phyloP scores from a whole-genome alignment of 2,329 filamentous ascomycete genomes.

The Colletotrichum simmondsii region DNA sequence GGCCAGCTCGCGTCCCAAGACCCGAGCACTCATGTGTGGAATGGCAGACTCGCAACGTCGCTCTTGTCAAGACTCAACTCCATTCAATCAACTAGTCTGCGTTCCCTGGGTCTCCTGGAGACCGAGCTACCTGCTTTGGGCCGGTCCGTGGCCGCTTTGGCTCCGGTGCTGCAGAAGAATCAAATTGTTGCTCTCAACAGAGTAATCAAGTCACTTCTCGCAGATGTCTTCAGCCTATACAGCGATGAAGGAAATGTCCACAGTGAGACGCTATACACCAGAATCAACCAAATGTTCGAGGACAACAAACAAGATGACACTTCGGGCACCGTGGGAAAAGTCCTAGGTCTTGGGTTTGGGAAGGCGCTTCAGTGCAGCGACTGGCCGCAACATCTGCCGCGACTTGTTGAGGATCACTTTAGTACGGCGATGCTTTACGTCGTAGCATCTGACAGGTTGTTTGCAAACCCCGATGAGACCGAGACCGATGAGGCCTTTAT shows the following conservation, averaged over 20 bases:
- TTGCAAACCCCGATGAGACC: background rate
- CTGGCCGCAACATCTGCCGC: conserved; percentile 47
- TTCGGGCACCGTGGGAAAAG: background rate
- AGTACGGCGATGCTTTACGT: conserved; percentile 58
- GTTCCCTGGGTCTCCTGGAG: conserved; percentile 72
- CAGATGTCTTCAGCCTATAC: conserved; percentile 53
- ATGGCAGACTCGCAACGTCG: conserved; percentile 52
- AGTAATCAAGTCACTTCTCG: conserved; percentile 58
- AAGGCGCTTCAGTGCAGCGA: conserved; percentile 42
- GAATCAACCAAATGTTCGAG: background rate
- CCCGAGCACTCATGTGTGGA: conserved; percentile 43
- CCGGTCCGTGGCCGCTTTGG: conserved; percentile 62
- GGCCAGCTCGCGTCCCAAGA: conserved; percentile 29
- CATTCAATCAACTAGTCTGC: conserved; percentile 64
- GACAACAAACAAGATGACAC: background rate
- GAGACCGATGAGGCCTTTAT: background rate
- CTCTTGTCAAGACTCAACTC: conserved; percentile 66
- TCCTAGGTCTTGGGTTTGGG: background rate
- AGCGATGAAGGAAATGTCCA: conserved; percentile 38
- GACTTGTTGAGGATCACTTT: conserved; percentile 54
- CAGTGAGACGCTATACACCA: conserved; percentile 4
- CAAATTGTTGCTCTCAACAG: conserved; percentile 60
- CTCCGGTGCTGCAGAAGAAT: conserved; percentile 59
- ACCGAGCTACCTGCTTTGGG: conserved; percentile 72
- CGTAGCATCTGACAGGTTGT: conserved; percentile 45